Evolutionary conservation across 495 filamentous ascomycete species (phyloP).

Genomic region (Recurvomyces mirabilis): DNA sequence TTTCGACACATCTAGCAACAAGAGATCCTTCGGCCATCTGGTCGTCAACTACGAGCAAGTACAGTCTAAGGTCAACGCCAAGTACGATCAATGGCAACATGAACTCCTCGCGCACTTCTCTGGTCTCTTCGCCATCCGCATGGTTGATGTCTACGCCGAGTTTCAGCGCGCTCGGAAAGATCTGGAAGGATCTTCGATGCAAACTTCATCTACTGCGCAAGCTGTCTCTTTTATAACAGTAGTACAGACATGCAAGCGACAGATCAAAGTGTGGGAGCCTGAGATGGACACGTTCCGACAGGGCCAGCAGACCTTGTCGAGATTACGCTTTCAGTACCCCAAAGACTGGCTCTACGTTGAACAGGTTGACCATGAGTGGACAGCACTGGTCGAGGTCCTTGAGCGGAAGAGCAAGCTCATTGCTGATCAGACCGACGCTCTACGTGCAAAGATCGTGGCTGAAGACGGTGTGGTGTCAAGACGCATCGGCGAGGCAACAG

Average conservation of each 20-base stretch:
- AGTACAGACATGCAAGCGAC: conserved; percentile 88
- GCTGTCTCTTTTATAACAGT: conserved; percentile 97
- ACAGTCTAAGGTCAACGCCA: conserved; percentile 92
- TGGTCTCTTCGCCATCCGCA: conserved; percentile 71
- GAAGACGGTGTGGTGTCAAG: conserved; percentile 83
- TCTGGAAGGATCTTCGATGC: conserved; percentile 78
- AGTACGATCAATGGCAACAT: conserved; percentile 99
- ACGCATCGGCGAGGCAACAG: conserved; percentile 72
- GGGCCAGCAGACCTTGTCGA: conserved; percentile 77
- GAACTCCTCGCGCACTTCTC: conserved; percentile 92
- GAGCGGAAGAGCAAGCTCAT: conserved; percentile 85
- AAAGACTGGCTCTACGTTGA: conserved; percentile 88
- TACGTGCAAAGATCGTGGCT: conserved; percentile 89
- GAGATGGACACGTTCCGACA: conserved; percentile 92
- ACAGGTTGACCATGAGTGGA: conserved; percentile 90
- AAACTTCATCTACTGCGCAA: conserved; percentile 85
- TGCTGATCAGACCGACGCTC: conserved; percentile 85
- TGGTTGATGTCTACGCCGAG: conserved; percentile 79
- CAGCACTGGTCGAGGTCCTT: conserved; percentile 76
- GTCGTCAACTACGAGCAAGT: conserved; percentile 97
- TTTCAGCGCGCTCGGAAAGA: conserved; percentile 79
- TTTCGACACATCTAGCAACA: conserved; percentile 91
- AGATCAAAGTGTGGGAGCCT: conserved; percentile 84
- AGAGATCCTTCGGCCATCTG: conserved; percentile 80
- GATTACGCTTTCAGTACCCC: conserved; percentile 87